Conservation (phyloP, 208 protist genomes). For the Lotmaria passim region DNA sequence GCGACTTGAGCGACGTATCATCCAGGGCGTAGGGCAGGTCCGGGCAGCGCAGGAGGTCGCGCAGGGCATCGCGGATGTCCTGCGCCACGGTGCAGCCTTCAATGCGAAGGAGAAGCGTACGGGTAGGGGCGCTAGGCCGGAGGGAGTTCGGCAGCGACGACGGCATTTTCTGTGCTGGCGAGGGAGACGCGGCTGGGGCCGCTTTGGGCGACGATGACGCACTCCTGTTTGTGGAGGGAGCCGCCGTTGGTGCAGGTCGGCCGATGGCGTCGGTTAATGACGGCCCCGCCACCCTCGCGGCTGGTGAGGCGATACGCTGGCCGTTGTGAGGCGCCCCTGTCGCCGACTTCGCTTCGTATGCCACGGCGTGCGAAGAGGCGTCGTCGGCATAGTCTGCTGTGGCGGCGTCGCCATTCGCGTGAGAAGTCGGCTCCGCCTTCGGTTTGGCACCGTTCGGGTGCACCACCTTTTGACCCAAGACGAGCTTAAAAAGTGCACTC, state of each 20-base stretch:
- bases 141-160: not conserved
- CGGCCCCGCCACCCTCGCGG: no score
- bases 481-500: conserved; percentile 76
- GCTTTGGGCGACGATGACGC: not conserved
- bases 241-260: not conserved
- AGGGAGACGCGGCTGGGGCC: not conserved
- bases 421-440: not conserved
- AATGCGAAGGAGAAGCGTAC: conserved; percentile 74
- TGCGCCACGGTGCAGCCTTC: conserved; percentile 81
- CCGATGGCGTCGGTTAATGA: no score
- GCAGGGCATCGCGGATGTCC: conserved; percentile 79
- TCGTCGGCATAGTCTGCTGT: not conserved
- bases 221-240: not conserved
- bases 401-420: not conserved
- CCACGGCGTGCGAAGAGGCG: not conserved
- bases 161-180: not conserved
- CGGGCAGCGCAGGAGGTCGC: conserved; percentile 47
- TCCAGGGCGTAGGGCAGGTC: conserved; percentile 68
- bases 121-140: conserved; percentile 37
- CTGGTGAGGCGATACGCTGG: no score
- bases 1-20: conserved; percentile 42
- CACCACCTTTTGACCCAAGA: conserved; percentile 82
- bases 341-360: not conserved
- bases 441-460: conserved; percentile 41
- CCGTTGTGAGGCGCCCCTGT: no score